Percentiles rank a stretch among this genome's conserved stretches.
phyloP scores from a whole-genome alignment of 306 rosid species.

The Sophora flavescens region DNA sequence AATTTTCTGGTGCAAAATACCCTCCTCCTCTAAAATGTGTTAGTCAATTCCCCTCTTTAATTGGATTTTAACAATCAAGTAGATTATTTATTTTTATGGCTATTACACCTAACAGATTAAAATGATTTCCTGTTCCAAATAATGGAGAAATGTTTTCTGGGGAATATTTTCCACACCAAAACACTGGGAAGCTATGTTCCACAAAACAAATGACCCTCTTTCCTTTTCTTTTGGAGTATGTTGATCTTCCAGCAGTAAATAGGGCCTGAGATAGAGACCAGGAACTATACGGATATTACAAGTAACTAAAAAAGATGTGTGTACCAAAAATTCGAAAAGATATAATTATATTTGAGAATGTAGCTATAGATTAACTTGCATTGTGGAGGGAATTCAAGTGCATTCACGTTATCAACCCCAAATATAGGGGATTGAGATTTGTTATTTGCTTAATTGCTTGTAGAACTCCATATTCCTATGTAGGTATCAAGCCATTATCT shows the following conservation, averaged over 20 bases:
- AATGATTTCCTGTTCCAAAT: neutral
- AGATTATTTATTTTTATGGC: neutral
- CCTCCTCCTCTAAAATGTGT: neutral
- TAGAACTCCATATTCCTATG: slow-evolving; percentile 17
- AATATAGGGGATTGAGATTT: slow-evolving; percentile 32
- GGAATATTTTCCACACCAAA: slow-evolving; percentile 15
- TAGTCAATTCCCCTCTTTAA: neutral
- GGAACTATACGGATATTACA: slow-evolving; percentile 25
- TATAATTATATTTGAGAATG: slow-evolving; percentile 31
- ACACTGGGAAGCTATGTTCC: neutral
- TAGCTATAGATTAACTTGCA: neutral
- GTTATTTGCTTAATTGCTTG: slow-evolving; percentile 39
- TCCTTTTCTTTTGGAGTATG: slow-evolving; percentile 17
- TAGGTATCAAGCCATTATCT: slow-evolving; percentile 37
- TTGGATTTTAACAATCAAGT: neutral
- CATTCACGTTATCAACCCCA: slow-evolving; percentile 6
- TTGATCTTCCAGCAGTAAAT: slow-evolving; percentile 2
- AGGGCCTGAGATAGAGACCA: neutral
- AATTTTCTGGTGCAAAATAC: slow-evolving; percentile 5
- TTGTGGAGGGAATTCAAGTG: slow-evolving; percentile 22
- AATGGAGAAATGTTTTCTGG: slow-evolving; percentile 3
- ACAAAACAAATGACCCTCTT: neutral
- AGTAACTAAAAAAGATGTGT: slow-evolving; percentile 11
- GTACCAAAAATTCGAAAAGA: neutral
- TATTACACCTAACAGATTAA: neutral